Evolutionary conservation across 257 asterid genomes (phyloP).

Genomic region (Solanum habrochaites): DNA sequence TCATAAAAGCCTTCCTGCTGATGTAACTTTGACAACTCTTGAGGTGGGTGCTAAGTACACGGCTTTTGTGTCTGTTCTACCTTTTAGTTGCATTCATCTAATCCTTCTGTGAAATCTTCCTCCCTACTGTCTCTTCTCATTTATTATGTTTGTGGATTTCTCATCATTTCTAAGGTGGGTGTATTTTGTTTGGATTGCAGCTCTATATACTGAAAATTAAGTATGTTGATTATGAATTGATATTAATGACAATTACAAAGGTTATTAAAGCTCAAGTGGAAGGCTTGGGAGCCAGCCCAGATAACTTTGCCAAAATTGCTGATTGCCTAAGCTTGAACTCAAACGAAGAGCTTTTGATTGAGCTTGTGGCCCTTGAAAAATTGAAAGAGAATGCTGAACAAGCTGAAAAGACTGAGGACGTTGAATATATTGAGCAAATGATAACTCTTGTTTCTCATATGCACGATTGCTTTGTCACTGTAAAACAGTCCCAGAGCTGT

Average conservation of each 20-base stretch:
- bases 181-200: conserved; percentile 20
- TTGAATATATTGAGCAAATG: conserved; percentile 61
- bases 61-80: neutral
- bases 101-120: neutral
- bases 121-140: neutral
- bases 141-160: neutral
- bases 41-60: conserved; percentile 42
- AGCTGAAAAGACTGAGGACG: conserved; percentile 54
- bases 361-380: conserved; percentile 84
- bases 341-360: conserved; percentile 72
- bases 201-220: conserved; percentile 45
- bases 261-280: conserved; percentile 52
- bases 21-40: conserved; percentile 42
- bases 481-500: conserved; percentile 54
- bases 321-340: conserved; percentile 57
- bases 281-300: conserved; percentile 58
- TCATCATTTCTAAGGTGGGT: neutral
- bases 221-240: conserved; percentile 26
- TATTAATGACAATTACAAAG: conserved; percentile 35
- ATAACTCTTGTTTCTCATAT: conserved; percentile 61
- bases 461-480: conserved; percentile 66
- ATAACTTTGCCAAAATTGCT: conserved; percentile 45
- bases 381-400: conserved; percentile 74
- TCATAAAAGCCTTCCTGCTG: conserved; percentile 32
- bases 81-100: neutral